A percentile compares a stretch with the other conserved stretches of the same genome.
phyloP scores from a whole-genome alignment of 1,284 basidiomycete species.

The Boletus smithii region DNA sequence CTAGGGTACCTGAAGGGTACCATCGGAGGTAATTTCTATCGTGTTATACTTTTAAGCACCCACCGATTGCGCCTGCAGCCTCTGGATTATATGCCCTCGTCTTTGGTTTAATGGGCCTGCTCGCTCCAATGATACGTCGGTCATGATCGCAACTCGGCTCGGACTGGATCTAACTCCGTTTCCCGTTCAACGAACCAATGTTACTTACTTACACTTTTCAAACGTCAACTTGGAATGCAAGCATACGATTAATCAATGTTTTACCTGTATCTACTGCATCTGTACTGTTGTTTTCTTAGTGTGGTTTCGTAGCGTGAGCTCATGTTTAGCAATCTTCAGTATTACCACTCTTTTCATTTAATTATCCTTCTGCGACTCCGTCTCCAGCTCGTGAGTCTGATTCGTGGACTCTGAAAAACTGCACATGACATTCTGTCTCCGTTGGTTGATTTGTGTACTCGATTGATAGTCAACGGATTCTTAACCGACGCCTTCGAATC shows the following conservation, averaged over 20 bases:
- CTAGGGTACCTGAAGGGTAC: conserved; percentile 61
- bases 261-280: conserved; percentile 18
- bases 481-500: too few relatives aligned
- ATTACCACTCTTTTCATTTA: too few relatives aligned
- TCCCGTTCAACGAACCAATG: background rate
- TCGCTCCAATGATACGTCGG: conserved; percentile 54
- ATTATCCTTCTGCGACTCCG: too few relatives aligned
- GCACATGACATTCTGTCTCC: too few relatives aligned
- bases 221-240: conserved; percentile 11
- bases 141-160: conserved; percentile 11
- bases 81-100: conserved; percentile 63
- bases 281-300: conserved; percentile 10
- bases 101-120: conserved; percentile 67
- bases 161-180: background rate
- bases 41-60: background rate
- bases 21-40: conserved; percentile 51
- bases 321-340: background rate
- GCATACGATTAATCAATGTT: conserved; percentile 7
- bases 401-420: too few relatives aligned
- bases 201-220: background rate
- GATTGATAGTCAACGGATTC: too few relatives aligned
- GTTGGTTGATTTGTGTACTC: too few relatives aligned
- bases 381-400: too few relatives aligned
- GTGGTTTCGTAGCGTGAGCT: conserved; percentile 3
- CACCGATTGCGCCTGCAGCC: conserved; percentile 37